Base-by-base conservation (phyloP, 768 basidiomycete species). In the Phanerodontia chrysosporium region DNA sequence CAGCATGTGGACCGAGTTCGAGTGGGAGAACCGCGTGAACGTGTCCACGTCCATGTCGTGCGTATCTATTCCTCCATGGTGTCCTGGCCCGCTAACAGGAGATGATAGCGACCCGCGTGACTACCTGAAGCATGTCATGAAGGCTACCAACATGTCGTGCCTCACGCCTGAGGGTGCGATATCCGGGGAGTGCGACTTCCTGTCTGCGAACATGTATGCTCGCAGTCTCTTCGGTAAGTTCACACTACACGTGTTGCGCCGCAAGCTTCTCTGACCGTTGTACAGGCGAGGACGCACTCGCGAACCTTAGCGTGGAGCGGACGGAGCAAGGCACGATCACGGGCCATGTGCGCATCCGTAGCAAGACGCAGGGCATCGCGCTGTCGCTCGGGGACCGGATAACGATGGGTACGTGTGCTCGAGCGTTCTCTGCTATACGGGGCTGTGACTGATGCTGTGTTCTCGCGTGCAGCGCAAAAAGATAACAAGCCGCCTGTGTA, bases 11-110 rank as follows among this genome's bases (percentile, higher is more conserved):
- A 99, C 95, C 27, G 97, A 98, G 73, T 99, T 99, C 67, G 96
- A 99, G 73, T 99, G 96, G 96, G 96, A 99, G 81, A 99, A 99
- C 76, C 84, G 95, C 66, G 96, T 98, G 57, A 98, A 98, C 69
- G 92, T 98, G 56, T 87, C 86, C 64, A 90, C 87, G 48, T 74
- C 84, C 24, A 84, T 95, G 73, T 83, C 87, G 89, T 92, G 75
- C 66, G 90, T 83, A 29, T 22, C 22, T 36, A 24, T 9, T 63
- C 25, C 59, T 29, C 39, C 58, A 51, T 59, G 56, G 5, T 54
- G 45, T 45, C 32, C 32, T 36, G 22, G 39, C 36, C 32, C 51
- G 36, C 22, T 16, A 30, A 42, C 27, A 27, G 21, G 32, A 54
- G 45, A 29, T 57, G 3, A 9, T 65, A 92, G 91, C 49, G 87